Evolutionary conservation across 768 basidiomycete species (phyloP), one percentile per base, ranked within the genome.

Genomic region (Trametes gibbosa): DNA sequence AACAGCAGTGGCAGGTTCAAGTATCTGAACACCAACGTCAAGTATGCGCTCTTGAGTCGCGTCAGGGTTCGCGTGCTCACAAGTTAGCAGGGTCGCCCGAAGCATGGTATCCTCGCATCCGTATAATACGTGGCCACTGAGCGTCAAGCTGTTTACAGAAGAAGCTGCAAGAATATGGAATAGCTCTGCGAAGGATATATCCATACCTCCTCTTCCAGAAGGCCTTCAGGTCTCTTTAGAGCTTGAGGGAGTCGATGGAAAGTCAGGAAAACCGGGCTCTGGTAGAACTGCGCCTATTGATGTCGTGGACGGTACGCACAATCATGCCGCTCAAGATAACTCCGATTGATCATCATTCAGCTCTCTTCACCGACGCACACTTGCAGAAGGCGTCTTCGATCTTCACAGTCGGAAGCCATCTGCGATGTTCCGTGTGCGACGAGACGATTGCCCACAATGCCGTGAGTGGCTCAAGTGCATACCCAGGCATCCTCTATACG

Each of bases 61-160:
- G 1, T 3, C 13, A 17, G 3, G 2, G 8, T 53, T 53, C 1
- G 56, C 34, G 3, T 14, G 13, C 37, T 39, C 13, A 39, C 13
- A 17, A 12, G 17, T 17, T 16, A 7, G 3, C 57, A 88, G 87
- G 45, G 79, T 86, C 34, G 83, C 84, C 14, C 77, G 80, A 40
- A 77, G 76, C 19, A 88, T 92, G 84, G 71, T 92, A 13, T 75
- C 80, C 1, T 75, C 72, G 4, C 80, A 84, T 63, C 90, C 92
- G 0, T 94, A 87, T 70, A 81, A 77, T 60, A 79, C 79, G 19
- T 87, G 87, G 83, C 89, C 90, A 0, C 74, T 94, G 34, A 86
- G 85, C 58, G 81, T 91, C 64, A 89, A 87, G 64, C 69, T 92
- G 6, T 94, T 92, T 71, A 85, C 85, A 1, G 72, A 78, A 41